Evolutionary conservation across 1,284 basidiomycete species (phyloP).

Genomic region (Leccinum angustisporum): DNA sequence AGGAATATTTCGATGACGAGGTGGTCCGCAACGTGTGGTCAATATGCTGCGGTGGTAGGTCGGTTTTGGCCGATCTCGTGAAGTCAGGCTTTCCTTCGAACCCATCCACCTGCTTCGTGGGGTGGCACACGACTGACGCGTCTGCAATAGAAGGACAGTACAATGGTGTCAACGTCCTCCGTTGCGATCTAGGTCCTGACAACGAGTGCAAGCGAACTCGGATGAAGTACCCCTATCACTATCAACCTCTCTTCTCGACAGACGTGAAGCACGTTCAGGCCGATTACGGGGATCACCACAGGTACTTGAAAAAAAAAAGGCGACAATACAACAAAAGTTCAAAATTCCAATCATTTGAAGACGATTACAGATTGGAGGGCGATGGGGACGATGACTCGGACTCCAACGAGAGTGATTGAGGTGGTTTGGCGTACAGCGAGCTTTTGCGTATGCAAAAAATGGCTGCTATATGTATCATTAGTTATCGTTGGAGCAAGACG

Average conservation of each 20-base stretch:
- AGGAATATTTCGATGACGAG: not conserved
- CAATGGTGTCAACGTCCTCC: slow-evolving; percentile 9
- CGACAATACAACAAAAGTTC: not conserved
- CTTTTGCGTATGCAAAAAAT: not conserved
- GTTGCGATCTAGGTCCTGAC: not conserved
- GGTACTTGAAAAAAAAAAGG: not conserved
- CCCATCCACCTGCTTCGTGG: slow-evolving; percentile 2
- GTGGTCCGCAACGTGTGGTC: not conserved
- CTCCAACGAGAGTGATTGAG: not conserved
- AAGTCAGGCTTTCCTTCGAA: not conserved
- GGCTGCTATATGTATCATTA: not conserved
- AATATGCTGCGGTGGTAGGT: slow-evolving; percentile 1
- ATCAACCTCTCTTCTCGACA: not conserved
- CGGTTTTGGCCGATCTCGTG: not conserved
- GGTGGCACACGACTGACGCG: slow-evolving; percentile 9
- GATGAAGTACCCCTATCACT: not conserved
- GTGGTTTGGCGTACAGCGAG: not conserved
- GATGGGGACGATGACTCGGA: not conserved
- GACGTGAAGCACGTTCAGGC: not conserved
- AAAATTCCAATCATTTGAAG: not conserved
- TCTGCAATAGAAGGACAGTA: slow-evolving; percentile 1
- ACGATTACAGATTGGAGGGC: not conserved
- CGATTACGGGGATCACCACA: not conserved
- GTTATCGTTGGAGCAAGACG: not conserved
- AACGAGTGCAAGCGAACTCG: not conserved